Evolutionary conservation across 2,329 filamentous ascomycete species (phyloP).

Genomic region (Ceratocystis destructans): DNA sequence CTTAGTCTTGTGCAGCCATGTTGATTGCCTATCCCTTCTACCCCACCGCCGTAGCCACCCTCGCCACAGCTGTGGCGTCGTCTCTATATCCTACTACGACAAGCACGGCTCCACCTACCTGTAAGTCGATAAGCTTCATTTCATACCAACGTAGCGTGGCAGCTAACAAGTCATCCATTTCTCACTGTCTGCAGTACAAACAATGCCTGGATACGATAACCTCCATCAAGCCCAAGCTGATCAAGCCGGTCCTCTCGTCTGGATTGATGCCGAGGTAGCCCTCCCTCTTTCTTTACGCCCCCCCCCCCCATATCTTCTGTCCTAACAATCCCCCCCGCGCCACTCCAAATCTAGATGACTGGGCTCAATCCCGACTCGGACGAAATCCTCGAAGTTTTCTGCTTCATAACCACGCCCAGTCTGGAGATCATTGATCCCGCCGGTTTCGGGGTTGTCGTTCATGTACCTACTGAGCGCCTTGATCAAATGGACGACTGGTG

Average conservation of each 20-base stretch:
- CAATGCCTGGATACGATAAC: neutral
- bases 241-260: slow-evolving; percentile 52
- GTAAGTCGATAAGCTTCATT: neutral
- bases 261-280: slow-evolving; percentile 58
- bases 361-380: slow-evolving; percentile 56
- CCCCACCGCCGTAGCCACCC: neutral
- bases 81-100: neutral
- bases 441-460: slow-evolving; percentile 70
- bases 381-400: slow-evolving; percentile 81
- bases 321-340: neutral
- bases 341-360: slow-evolving; percentile 59
- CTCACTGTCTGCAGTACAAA: neutral
- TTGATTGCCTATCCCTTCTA: neutral
- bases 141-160: neutral
- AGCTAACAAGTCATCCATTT: neutral
- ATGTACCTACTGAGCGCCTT: slow-evolving; percentile 56
- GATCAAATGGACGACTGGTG: slow-evolving; percentile 85
- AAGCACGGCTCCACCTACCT: neutral
- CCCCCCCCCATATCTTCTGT: neutral
- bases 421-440: slow-evolving; percentile 60
- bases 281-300: neutral
- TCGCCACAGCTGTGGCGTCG: neutral
- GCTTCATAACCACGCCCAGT: slow-evolving; percentile 72
- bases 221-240: neutral
- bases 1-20: too few relatives aligned